Evolutionary conservation across 2,329 filamentous ascomycete genomes (phyloP).

Genomic region (Exophiala viscosa): DNA sequence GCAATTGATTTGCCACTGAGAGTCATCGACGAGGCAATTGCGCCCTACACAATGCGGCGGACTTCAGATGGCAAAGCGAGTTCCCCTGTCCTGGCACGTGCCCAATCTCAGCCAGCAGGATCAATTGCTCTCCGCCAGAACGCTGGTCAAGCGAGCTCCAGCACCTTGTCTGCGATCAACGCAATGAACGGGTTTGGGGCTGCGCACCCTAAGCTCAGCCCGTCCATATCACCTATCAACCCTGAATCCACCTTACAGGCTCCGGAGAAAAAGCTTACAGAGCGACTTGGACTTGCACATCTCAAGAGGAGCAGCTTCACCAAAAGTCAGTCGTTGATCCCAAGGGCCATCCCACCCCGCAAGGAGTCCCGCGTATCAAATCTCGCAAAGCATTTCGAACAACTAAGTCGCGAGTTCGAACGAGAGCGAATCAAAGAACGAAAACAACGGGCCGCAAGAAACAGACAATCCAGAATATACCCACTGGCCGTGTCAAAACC

Average conservation of each 20-base stretch:
- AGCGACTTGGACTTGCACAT: conserved; percentile 63
- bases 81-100: conserved; percentile 48
- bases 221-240: conserved; percentile 3
- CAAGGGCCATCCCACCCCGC: conserved; percentile 70
- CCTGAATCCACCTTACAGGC: conserved; percentile 36
- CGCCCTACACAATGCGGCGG: conserved; percentile 26
- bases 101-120: conserved; percentile 50
- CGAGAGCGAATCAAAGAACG: conserved; percentile 86
- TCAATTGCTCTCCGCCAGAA: conserved; percentile 33
- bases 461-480: conserved; percentile 73
- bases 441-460: conserved; percentile 73
- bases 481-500: conserved; percentile 91
- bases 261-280: conserved; percentile 71
- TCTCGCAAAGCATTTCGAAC: conserved; percentile 93
- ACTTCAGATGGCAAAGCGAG: conserved; percentile 32
- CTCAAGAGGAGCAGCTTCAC: conserved; percentile 57
- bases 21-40: background rate
- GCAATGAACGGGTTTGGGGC: conserved; percentile 25
- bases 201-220: conserved; percentile 13
- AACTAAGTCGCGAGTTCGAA: conserved; percentile 92
- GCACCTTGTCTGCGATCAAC: conserved; percentile 24
- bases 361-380: conserved; percentile 78
- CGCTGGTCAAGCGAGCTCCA: conserved; percentile 20
- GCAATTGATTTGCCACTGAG: conserved; percentile 1
- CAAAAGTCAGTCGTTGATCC: conserved; percentile 68